Evolutionary conservation across 2,329 filamentous ascomycete species (phyloP).

Genomic region (Magnaporthiopsis rhizophila): DNA sequence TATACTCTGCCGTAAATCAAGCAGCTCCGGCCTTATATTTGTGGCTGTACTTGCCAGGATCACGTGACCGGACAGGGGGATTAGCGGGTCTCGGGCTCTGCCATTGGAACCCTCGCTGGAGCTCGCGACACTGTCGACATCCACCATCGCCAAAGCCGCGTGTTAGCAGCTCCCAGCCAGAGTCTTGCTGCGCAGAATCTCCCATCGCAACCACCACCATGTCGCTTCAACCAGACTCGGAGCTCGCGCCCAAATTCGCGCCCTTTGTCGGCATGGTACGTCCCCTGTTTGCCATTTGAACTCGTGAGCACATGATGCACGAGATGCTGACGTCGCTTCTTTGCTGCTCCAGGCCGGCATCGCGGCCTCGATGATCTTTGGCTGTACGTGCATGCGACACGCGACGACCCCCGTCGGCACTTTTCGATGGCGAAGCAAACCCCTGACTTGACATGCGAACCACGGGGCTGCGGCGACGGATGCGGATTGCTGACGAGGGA

Average conservation of each 20-base stretch:
- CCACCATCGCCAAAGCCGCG: not conserved
- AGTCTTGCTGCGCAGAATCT: not conserved
- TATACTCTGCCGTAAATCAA: not conserved
- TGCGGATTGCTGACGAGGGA: not conserved
- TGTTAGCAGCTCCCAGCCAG: not conserved
- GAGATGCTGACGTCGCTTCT: not conserved
- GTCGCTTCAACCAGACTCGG: slow-evolving; percentile 33
- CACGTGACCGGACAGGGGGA: not conserved
- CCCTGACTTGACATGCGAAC: not conserved
- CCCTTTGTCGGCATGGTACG: slow-evolving; percentile 84
- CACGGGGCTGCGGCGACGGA: not conserved
- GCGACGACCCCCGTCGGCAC: slow-evolving; percentile 10
- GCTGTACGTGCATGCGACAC: slow-evolving; percentile 49
- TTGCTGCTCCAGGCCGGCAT: slow-evolving; percentile 56
- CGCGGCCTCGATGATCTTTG: slow-evolving; percentile 74
- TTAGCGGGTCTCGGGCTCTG: not conserved
- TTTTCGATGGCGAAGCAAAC: slow-evolving; percentile 14
- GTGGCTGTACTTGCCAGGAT: not conserved
- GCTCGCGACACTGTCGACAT: not conserved
- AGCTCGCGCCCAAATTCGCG: slow-evolving; percentile 70
- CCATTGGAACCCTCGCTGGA: not conserved
- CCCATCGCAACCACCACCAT: not conserved
- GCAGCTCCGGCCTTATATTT: not conserved
- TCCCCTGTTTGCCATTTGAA: slow-evolving; percentile 12
- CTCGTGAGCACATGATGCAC: not conserved